A percentile compares a stretch with the other conserved stretches of the same genome.
Conservation (phyloP, 2,329 filamentous ascomycete genomes). For the Fusarium annulatum region DNA sequence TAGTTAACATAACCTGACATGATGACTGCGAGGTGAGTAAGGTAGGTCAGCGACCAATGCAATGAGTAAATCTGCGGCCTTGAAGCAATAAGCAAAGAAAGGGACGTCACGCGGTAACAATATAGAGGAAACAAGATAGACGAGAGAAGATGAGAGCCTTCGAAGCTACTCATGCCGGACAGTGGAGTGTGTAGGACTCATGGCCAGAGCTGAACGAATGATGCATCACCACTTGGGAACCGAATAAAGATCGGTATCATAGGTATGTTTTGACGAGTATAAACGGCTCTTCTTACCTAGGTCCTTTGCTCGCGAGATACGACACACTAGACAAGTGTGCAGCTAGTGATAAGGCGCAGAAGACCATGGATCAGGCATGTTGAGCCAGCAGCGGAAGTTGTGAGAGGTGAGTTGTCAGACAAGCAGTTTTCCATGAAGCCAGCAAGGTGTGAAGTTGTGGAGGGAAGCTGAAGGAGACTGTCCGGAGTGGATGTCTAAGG, state of each 20-base stretch:
- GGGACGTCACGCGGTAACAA: conserved; percentile 16
- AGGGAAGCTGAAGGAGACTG: not conserved
- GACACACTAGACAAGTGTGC: not conserved
- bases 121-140: conserved; percentile 21
- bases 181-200: conserved; percentile 22
- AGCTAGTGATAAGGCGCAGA: not conserved
- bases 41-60: conserved; percentile 26
- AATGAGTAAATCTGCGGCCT: not conserved
- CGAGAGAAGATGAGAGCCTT: conserved; percentile 19
- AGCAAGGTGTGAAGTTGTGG: not conserved
- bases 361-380: not conserved
- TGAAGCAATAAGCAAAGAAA: conserved; percentile 22
- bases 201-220: conserved; percentile 1
- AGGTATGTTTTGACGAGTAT: not conserved
- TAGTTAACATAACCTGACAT: conserved; percentile 7
- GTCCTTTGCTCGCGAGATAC: not conserved
- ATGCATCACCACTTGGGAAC: not conserved
- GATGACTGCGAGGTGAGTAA: conserved; percentile 17
- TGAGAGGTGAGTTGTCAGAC: conserved; percentile 17
- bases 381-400: not conserved
- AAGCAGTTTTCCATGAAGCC: conserved; percentile 12
- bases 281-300: not conserved
- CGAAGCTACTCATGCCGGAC: conserved; percentile 18
- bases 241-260: conserved; percentile 1
- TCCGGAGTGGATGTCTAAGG: not conserved